Percentiles rank a stretch among this genome's conserved stretches.
These are phyloP conservation scores for Artemisia annua DNA, from an alignment of 129 eudicot species.

Conservation along the genomic window DNA sequence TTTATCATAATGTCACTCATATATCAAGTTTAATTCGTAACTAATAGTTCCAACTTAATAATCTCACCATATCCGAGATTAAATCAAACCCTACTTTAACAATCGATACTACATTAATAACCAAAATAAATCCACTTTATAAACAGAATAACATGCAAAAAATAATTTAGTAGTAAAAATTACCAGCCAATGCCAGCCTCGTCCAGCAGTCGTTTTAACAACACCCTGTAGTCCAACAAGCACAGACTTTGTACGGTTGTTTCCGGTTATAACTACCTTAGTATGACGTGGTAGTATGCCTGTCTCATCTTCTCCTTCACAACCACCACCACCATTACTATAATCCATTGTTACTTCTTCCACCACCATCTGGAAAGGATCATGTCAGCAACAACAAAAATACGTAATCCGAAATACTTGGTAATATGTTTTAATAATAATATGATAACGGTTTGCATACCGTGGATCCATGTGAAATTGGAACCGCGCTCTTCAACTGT, in stretches of 20 bases:
- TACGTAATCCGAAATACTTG: no score
- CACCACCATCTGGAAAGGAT: constrained; percentile 25
- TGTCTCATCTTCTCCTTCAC: constrained; percentile 33
- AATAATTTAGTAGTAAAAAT: neutral
- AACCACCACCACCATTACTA: constrained; percentile 3
- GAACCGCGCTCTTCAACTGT: constrained; percentile 45
- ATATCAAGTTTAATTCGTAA: no score
- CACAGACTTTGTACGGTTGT: constrained; percentile 47
- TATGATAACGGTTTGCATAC: no score
- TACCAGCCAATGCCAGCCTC: constrained; percentile 95
- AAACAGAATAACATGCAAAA: no score
- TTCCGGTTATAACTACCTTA: constrained; percentile 72
- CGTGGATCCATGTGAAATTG: constrained; percentile 45
- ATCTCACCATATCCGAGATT: no score
- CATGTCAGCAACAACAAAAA: no score
- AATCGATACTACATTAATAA: no score
- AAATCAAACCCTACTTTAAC: no score
- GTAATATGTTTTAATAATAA: no score
- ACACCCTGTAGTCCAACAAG: constrained; percentile 63
- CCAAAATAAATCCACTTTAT: no score
- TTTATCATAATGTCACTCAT: no score
- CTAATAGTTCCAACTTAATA: no score
- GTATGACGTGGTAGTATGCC: constrained; percentile 66
- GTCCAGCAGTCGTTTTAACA: constrained; percentile 74
- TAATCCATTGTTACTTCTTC: constrained; percentile 33